Percentiles rank a stretch among this genome's conserved stretches.
Evolutionary conservation across 2,329 filamentous ascomycete genomes (phyloP).

Genomic region (Alternaria sp.): DNA sequence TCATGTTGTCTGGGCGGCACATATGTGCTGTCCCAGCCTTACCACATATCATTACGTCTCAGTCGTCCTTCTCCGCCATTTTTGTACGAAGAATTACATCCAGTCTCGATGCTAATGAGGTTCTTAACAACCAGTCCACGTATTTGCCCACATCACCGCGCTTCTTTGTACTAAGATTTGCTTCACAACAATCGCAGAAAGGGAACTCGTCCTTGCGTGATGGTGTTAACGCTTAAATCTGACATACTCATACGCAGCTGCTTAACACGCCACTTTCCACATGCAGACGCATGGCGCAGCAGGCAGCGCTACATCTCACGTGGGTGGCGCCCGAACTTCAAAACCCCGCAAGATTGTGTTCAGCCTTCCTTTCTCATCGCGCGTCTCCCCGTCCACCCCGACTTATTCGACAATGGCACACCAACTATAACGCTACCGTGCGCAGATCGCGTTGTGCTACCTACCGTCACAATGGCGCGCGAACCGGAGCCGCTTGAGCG

Average conservation of each 20-base stretch:
- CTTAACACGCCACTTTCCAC: background rate
- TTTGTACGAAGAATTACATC: background rate
- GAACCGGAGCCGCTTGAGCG: background rate
- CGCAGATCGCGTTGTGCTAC: rapidly evolving
- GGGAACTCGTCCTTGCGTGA: too few species aligned
- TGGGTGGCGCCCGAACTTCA: background rate
- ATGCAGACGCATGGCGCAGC: background rate
- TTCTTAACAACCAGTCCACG: background rate
- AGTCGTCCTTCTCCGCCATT: background rate
- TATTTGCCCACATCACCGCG: background rate
- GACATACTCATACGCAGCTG: background rate
- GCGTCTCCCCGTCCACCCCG: background rate
- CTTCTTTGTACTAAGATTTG: too few species aligned
- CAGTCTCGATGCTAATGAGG: background rate
- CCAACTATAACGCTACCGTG: rapidly evolving
- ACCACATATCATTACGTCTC: background rate
- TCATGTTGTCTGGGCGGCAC: background rate
- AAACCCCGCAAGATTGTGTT: background rate
- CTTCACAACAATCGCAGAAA: too few species aligned
- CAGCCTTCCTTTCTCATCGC: background rate
- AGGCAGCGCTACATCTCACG: background rate
- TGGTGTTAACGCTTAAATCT: background rate
- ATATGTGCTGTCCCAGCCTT: background rate
- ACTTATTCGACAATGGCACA: rapidly evolving
- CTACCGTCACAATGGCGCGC: rapidly evolving